Percentiles rank a stretch among this genome's conserved stretches.
phyloP scores from a whole-genome alignment of 1,139 yeast species.

The Magnusiomyces suaveolens region DNA sequence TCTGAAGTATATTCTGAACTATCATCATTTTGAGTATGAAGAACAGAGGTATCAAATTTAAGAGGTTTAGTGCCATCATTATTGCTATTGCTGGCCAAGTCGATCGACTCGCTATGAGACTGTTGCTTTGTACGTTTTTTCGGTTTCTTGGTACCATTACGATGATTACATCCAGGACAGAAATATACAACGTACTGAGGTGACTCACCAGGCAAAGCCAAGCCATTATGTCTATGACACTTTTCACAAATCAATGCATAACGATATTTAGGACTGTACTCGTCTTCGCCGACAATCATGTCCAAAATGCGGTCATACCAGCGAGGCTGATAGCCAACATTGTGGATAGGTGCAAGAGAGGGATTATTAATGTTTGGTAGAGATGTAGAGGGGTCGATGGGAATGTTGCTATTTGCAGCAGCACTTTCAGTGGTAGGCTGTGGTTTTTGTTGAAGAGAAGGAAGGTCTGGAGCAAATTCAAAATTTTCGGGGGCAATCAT shows the following conservation, averaged over 20 bases:
- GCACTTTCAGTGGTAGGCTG: background rate
- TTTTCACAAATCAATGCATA: conserved; percentile 63
- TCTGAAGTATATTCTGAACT: background rate
- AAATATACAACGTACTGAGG: conserved; percentile 50
- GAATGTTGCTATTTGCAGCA: background rate
- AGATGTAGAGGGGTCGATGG: background rate
- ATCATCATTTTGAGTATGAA: no score
- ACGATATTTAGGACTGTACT: conserved; percentile 49
- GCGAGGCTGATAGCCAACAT: conserved; percentile 20
- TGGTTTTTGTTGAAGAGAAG: conserved; percentile 2
- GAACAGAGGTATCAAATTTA: background rate
- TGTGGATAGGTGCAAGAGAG: conserved; percentile 6
- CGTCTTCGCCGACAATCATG: conserved; percentile 62
- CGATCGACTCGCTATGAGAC: background rate
- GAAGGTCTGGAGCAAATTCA: conserved; percentile 10
- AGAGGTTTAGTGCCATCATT: background rate
- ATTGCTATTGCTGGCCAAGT: no score
- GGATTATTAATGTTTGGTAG: background rate
- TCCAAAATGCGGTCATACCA: conserved; percentile 41
- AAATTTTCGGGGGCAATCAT: conserved; percentile 2
- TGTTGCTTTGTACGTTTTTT: background rate
- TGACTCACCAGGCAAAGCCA: conserved; percentile 63
- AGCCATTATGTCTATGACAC: conserved; percentile 66
- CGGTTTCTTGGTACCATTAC: conserved; percentile 36
- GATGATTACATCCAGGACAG: conserved; percentile 64